Percentiles rank a stretch among this genome's conserved stretches.
Conservation (phyloP, 495 filamentous ascomycete species). For the Aspergillus coremiiformis region DNA sequence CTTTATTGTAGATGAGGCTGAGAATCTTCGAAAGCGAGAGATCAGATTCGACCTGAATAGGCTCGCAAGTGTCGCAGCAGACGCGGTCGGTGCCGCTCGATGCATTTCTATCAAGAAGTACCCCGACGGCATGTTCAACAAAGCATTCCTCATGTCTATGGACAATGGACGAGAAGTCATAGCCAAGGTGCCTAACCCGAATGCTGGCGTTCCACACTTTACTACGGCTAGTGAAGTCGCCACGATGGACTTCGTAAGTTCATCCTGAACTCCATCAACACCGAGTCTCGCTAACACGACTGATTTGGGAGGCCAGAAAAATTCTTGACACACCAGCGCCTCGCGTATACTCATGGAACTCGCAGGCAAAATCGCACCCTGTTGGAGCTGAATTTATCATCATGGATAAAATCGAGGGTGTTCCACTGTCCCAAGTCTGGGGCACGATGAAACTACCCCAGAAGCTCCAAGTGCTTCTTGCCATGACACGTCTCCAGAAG, state of each 20-base stretch:
- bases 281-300: constrained; percentile 4
- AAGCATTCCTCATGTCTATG: constrained; percentile 35
- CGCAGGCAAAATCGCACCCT: constrained; percentile 18
- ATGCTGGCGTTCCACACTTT: constrained; percentile 27
- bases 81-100: constrained; percentile 25
- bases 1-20: constrained; percentile 29
- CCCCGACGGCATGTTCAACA: constrained; percentile 34
- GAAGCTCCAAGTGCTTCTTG: constrained; percentile 24
- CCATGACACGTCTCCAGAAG: constrained; percentile 26
- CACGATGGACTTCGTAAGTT: constrained; percentile 35
- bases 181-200: constrained; percentile 32
- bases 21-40: constrained; percentile 29
- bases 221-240: constrained; percentile 36
- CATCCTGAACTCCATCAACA: constrained; percentile 3
- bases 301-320: constrained; percentile 15
- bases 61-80: constrained; percentile 27
- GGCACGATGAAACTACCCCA: constrained; percentile 20
- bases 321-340: constrained; percentile 21
- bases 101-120: constrained; percentile 27
- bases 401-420: constrained; percentile 25
- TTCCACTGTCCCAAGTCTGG: constrained; percentile 26
- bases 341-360: constrained; percentile 25
- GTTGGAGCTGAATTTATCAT: constrained; percentile 34
- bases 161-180: constrained; percentile 32
- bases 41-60: constrained; percentile 33